Evolutionary conservation across 164 flowering plant species (phyloP).

Genomic region (Dillenia suffruticosa): DNA sequence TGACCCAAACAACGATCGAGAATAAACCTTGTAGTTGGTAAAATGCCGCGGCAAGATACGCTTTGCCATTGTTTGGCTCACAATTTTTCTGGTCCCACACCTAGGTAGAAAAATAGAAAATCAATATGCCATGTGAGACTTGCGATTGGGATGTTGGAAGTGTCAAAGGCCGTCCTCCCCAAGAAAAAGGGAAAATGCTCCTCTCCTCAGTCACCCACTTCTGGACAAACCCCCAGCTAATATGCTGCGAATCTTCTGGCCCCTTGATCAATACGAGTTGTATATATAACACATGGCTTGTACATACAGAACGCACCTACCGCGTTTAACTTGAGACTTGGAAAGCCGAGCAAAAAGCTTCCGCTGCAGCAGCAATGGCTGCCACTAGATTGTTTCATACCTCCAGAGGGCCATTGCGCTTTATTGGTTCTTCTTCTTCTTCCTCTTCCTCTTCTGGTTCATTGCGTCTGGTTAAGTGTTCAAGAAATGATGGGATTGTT

Average conservation of each 20-base stretch:
- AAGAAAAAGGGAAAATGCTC: slow-evolving; percentile 12
- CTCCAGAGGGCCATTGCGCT: slow-evolving; percentile 15
- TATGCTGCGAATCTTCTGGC: slow-evolving; percentile 44
- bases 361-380: slow-evolving; percentile 22
- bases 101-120: neutral
- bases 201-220: neutral
- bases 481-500: slow-evolving; percentile 3
- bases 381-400: slow-evolving; percentile 27
- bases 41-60: neutral
- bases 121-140: neutral
- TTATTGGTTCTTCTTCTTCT: slow-evolving; percentile 9
- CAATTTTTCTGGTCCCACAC: slow-evolving; percentile 2
- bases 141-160: neutral
- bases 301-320: neutral
- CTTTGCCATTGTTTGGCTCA: slow-evolving; percentile 8
- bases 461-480: slow-evolving; percentile 4
- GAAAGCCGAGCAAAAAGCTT: neutral
- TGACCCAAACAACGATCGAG: neutral
- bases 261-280: neutral
- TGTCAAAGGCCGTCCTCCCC: slow-evolving; percentile 15
- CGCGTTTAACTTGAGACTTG: neutral
- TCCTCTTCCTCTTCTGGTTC: slow-evolving; percentile 3
- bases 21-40: neutral
- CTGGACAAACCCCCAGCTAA: slow-evolving; percentile 18
- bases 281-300: neutral